Evolutionary conservation across 208 protist genomes (phyloP).

Genomic region (Crithidia thermophila): DNA sequence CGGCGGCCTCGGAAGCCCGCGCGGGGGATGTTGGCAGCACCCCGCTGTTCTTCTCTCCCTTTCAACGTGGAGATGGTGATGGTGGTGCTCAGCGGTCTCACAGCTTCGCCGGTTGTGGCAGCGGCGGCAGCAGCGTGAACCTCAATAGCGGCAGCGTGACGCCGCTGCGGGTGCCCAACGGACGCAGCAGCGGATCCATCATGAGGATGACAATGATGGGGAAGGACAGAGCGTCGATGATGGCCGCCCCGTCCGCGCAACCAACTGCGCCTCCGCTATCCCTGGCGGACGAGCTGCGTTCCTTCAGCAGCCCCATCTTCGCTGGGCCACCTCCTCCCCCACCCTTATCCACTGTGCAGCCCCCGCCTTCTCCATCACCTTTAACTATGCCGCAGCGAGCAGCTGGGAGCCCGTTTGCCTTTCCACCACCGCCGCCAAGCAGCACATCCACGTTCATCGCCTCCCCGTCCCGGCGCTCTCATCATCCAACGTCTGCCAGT

Average conservation of each 20-base stretch:
- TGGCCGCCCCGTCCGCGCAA: too few relatives aligned
- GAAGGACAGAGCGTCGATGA: too few relatives aligned
- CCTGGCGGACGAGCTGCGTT: constrained; percentile 29
- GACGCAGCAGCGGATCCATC: neutral
- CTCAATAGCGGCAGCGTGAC: constrained; percentile 1
- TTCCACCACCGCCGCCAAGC: too few relatives aligned
- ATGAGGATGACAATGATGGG: too few relatives aligned
- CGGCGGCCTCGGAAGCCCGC: neutral
- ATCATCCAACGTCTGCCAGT: neutral
- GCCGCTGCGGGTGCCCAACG: neutral
- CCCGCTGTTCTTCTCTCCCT: neutral
- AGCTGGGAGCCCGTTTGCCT: too few relatives aligned
- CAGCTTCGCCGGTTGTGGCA: neutral
- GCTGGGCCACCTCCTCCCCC: neutral
- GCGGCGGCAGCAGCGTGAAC: neutral
- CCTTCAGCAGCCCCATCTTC: constrained; percentile 17
- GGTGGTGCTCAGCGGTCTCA: too few relatives aligned
- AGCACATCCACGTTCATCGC: constrained; percentile 11
- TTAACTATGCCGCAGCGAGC: too few relatives aligned
- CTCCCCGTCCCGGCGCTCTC: constrained; percentile 4
- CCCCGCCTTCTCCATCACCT: too few relatives aligned
- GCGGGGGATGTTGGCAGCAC: too few relatives aligned
- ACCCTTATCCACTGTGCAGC: neutral
- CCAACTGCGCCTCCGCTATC: constrained; percentile 6
- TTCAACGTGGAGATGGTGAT: too few relatives aligned